Evolutionary conservation across 441 rosid species (phyloP).

Genomic region (Hypseocharis bilobata): DNA sequence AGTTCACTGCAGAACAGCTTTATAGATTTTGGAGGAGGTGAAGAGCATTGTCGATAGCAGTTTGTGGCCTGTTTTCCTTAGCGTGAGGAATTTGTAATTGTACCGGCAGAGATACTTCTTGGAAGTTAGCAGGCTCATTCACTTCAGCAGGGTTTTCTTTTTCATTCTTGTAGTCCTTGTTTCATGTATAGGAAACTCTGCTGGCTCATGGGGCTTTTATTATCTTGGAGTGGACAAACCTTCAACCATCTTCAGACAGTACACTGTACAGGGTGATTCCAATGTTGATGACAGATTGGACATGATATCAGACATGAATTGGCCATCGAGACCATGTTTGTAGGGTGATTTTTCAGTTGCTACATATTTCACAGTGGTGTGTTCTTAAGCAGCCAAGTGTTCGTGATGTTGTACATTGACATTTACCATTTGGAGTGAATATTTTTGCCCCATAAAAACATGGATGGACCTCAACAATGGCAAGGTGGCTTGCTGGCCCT

Average conservation of each 20-base stretch:
- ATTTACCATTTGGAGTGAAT: background rate
- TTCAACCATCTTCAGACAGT: slow-evolving; percentile 18
- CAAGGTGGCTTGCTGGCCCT: slow-evolving; percentile 4
- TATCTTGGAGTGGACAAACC: slow-evolving; percentile 19
- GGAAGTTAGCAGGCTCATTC: slow-evolving; percentile 26
- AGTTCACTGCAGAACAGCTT: no score
- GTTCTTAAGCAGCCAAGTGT: slow-evolving; percentile 1
- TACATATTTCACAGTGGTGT: no score
- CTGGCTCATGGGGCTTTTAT: no score
- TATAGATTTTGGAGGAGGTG: no score
- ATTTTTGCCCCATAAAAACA: background rate
- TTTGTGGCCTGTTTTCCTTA: slow-evolving; percentile 21
- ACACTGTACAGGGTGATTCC: slow-evolving; percentile 35
- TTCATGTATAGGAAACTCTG: slow-evolving; percentile 18
- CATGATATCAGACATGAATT: slow-evolving; percentile 11
- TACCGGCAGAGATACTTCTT: slow-evolving; percentile 21
- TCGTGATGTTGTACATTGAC: slow-evolving; percentile 16
- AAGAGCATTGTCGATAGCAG: no score
- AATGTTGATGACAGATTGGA: slow-evolving; percentile 11
- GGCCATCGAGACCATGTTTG: background rate
- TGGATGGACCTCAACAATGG: background rate
- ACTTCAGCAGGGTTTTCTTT: slow-evolving; percentile 13
- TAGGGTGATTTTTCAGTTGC: background rate
- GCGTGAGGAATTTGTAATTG: slow-evolving; percentile 34
- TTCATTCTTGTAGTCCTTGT: slow-evolving; percentile 13